Conservation (phyloP, 1,139 yeast species). For the Yamadazyma spencermartinsiae region DNA sequence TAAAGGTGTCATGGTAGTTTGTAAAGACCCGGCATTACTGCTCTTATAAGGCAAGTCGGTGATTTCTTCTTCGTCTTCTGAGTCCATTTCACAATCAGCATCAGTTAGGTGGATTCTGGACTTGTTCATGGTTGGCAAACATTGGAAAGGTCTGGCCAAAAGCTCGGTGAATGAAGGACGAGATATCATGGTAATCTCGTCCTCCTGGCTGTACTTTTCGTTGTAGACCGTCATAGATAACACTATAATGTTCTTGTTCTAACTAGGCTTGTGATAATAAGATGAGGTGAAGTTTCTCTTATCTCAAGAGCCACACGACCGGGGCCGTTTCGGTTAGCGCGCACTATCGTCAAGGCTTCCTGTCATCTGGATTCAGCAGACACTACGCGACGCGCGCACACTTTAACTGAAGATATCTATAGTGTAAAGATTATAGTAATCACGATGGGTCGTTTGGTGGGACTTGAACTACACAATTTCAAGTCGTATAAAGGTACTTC, state of each 20-base stretch:
- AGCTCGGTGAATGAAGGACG: conserved; percentile 25
- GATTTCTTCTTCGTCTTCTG: conserved; percentile 25
- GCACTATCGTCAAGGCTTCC: too few relatives aligned
- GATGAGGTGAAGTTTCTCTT: too few relatives aligned
- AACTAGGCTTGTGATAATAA: too few relatives aligned
- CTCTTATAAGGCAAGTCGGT: conserved; percentile 30
- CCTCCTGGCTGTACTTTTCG: conserved; percentile 13
- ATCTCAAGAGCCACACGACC: too few relatives aligned
- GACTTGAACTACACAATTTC: conserved; percentile 79
- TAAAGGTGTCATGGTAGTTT: conserved; percentile 10
- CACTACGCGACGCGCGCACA: too few relatives aligned
- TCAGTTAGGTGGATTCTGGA: conserved; percentile 3
- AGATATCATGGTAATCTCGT: conserved; percentile 21
- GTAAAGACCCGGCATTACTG: conserved; percentile 6
- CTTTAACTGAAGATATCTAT: too few relatives aligned
- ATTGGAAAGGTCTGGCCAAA: conserved; percentile 25
- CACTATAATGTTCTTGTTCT: too few relatives aligned
- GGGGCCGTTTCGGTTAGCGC: too few relatives aligned
- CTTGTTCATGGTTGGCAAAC: conserved; percentile 20
- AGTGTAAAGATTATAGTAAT: too few relatives aligned
- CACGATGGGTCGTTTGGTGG: conserved; percentile 75
- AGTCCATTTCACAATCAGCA: conserved; percentile 7
- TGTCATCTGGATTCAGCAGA: too few relatives aligned
- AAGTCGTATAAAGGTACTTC: conserved; percentile 84
- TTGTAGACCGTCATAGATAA: conserved; percentile 11